Conservation (phyloP, 176 grass and related monocot species). For the Urochloa ruziziensis region DNA sequence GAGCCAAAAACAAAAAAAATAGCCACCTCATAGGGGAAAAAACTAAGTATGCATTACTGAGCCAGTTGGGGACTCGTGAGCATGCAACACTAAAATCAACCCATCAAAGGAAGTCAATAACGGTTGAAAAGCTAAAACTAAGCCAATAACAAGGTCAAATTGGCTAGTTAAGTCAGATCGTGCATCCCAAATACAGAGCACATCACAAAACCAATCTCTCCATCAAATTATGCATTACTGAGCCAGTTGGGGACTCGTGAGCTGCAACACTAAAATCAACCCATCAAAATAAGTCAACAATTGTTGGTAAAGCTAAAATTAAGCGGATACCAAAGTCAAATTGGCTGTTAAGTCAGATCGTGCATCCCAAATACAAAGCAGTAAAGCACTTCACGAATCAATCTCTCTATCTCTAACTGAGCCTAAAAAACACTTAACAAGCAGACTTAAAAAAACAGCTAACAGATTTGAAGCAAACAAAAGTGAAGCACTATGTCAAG, state of each 20-base stretch:
- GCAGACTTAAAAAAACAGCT: background rate
- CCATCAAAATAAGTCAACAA: slow-evolving; percentile 14
- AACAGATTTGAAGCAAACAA: slow-evolving; percentile 2
- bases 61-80: too few species aligned
- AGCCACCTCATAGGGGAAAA: too few species aligned
- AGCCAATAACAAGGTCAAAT: too few species aligned
- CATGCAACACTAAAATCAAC: too few species aligned
- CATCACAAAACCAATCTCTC: too few species aligned
- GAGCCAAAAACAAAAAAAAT: too few species aligned
- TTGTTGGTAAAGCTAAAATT: background rate
- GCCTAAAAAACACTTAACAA: background rate
- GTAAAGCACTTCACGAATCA: background rate
- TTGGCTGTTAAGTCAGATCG: background rate
- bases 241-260: background rate
- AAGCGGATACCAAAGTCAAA: background rate
- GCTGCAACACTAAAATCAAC: background rate
- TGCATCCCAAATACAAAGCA: background rate
- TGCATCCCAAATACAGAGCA: too few species aligned
- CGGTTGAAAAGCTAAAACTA: too few species aligned
- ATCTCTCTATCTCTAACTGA: background rate
- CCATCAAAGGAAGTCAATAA: too few species aligned
- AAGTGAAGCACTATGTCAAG: background rate
- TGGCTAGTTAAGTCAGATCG: too few species aligned
- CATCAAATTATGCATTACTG: background rate
- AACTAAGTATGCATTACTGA: too few species aligned